phyloP scores from a whole-genome alignment of 1,139 yeast species.

The Yamadazyma mexicana region DNA sequence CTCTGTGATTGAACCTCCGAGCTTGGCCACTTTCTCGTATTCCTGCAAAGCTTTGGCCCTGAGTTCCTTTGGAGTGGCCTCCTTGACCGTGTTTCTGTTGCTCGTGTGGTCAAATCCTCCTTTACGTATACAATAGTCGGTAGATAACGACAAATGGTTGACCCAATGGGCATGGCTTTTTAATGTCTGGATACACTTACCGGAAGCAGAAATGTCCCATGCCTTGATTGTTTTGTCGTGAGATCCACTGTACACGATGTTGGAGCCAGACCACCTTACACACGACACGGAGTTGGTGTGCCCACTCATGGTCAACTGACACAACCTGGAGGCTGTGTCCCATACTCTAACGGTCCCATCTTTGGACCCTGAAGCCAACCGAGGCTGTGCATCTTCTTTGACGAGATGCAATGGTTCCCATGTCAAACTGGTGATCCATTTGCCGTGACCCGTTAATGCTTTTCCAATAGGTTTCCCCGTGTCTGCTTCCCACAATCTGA shows the following conservation, averaged over 20 bases:
- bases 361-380: constrained; percentile 85
- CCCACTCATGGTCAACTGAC: constrained; percentile 76
- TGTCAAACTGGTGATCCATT: constrained; percentile 85
- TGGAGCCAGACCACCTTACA: constrained; percentile 94
- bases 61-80: constrained; percentile 29
- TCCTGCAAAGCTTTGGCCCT: constrained; percentile 41
- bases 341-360: constrained; percentile 89
- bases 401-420: constrained; percentile 96
- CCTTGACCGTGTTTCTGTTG: constrained; percentile 20
- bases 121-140: constrained; percentile 82
- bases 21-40: constrained; percentile 76
- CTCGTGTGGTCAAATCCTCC: constrained; percentile 45
- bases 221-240: constrained; percentile 93
- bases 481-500: constrained; percentile 81
- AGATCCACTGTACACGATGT: constrained; percentile 83
- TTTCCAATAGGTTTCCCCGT: constrained; percentile 76
- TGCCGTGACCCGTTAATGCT: constrained; percentile 75
- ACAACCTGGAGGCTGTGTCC: constrained; percentile 77
- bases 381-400: constrained; percentile 61
- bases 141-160: constrained; percentile 86
- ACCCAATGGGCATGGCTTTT: constrained; percentile 98
- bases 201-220: constrained; percentile 80
- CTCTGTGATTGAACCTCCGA: constrained; percentile 70
- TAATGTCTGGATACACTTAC: constrained; percentile 75
- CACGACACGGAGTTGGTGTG: constrained; percentile 90